These are phyloP conservation scores for Ophiocordyceps robertsii DNA, from an alignment of 2,329 filamentous ascomycete species.

Conservation along the genomic window DNA sequence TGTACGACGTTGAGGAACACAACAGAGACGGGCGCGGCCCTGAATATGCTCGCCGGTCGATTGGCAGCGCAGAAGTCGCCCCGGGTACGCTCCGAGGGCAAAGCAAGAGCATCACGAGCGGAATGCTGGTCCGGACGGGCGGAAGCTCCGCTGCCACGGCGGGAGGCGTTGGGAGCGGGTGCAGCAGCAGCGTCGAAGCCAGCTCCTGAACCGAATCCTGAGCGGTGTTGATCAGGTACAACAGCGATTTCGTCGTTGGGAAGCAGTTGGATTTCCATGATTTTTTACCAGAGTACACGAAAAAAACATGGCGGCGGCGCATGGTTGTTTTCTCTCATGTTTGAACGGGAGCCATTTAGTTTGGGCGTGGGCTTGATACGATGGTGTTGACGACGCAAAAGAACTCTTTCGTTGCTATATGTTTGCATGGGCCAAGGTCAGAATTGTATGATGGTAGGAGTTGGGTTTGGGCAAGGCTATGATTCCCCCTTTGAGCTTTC, in stretches of 20 bases:
- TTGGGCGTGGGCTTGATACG: no score
- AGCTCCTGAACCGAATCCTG: constrained; percentile 2
- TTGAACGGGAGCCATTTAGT: no score
- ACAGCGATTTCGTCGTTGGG: background rate
- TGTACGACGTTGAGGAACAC: constrained; percentile 13
- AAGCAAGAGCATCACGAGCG: constrained; percentile 17
- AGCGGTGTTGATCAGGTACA: background rate
- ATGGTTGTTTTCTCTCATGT: background rate
- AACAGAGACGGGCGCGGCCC: background rate
- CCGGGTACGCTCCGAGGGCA: constrained; percentile 15
- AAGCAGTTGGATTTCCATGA: background rate
- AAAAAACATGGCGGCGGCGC: background rate
- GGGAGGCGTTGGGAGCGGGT: constrained; percentile 23
- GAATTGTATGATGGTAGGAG: no score
- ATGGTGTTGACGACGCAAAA: no score
- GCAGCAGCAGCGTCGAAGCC: constrained; percentile 21
- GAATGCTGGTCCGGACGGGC: constrained; percentile 11
- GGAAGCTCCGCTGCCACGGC: constrained; percentile 27
- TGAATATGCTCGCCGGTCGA: constrained; percentile 8
- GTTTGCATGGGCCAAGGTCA: no score
- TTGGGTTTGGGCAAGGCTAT: no score
- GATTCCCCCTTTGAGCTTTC: no score
- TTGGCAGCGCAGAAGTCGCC: constrained; percentile 18
- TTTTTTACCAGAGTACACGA: background rate
- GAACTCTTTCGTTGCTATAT: no score